Evolutionary conservation across 768 basidiomycete genomes (phyloP).

Genomic region (Suillus subalutaceus): DNA sequence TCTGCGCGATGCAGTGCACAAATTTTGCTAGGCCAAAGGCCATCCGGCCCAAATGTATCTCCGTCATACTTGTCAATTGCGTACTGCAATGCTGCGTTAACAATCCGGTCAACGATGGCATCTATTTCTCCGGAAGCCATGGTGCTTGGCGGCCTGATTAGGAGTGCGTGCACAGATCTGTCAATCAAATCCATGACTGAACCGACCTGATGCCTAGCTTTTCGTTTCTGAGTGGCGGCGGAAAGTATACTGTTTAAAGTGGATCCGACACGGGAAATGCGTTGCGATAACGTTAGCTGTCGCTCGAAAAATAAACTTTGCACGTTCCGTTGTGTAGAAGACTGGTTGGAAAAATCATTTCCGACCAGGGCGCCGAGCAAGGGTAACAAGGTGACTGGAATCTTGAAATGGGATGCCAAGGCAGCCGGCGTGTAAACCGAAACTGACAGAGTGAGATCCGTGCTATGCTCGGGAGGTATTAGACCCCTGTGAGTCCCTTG

Average conservation of each 20-base stretch:
- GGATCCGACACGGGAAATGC: constrained; percentile 65
- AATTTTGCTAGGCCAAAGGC: constrained; percentile 56
- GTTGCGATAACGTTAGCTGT: constrained; percentile 55
- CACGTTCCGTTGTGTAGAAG: constrained; percentile 50
- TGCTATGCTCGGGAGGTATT: constrained; percentile 53
- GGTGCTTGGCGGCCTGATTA: constrained; percentile 48
- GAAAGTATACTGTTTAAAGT: constrained; percentile 59
- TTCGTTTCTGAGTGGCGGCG: constrained; percentile 49
- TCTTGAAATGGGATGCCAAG: constrained; percentile 65
- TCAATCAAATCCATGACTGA: constrained; percentile 82
- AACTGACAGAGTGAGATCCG: constrained; percentile 53
- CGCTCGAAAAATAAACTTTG: constrained; percentile 73
- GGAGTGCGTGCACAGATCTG: constrained; percentile 60
- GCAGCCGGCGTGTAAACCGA: constrained; percentile 61
- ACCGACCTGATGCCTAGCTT: constrained; percentile 56
- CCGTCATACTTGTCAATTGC: constrained; percentile 65
- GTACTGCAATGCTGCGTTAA: constrained; percentile 76
- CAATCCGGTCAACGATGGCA: constrained; percentile 65
- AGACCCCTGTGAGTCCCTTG: constrained; percentile 33
- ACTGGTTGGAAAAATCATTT: constrained; percentile 71
- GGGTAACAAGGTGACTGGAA: constrained; percentile 74
- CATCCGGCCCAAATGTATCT: constrained; percentile 36
- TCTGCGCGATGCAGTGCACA: constrained; percentile 67
- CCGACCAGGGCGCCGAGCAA: constrained; percentile 79
- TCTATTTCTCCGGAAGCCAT: constrained; percentile 68